Base-by-base conservation (phyloP, 2,329 filamentous ascomycete genomes). In the Cryphonectria naterciae region DNA sequence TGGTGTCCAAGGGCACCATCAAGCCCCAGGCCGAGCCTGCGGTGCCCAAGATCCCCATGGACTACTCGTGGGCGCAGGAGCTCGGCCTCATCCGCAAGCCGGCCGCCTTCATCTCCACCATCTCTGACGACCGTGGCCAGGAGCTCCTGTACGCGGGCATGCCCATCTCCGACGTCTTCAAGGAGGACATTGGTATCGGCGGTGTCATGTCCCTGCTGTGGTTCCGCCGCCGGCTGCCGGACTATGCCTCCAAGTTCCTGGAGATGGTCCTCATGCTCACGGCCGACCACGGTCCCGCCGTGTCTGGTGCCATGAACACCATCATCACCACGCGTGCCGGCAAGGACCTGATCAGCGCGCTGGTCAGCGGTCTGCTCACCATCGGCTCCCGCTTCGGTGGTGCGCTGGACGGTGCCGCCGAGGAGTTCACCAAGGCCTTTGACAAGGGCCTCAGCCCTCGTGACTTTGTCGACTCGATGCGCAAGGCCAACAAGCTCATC, bases 221-320 rank as follows among this genome's bases (percentile, higher is more conserved):
- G 96, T 99, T 99, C 94, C 95, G 96, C 80, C 95, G 96, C 84
- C 93, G 96, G 81, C 92, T 99, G 74, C 96, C 96, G 74, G 87
- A 92, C 80, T 98, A 98, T 82, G 96, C 96, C 80, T 97, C 94
- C 89, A 97, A 97, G 86, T 99, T 99, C 89, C 86, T 99, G 77
- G 96, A 99, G 89, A 99, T 99, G 96, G 96, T 99, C 76, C 95
- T 99, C 83, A 99, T 99, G 96, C 91, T 99, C 80, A 99, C 96
- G 80, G 96, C 96, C 78, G 96, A 99, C 81, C 96, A 99, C 91
- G 96, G 96, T 85, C 96, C 96, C 68, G 96, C 96, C 78, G 96
- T 99, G 78, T 99, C 96, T 78, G 96, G 96, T 89, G 96, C 96
- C 83, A 99, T 99, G 96, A 99, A 99, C 92, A 99, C 96, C 82